Evolutionary conservation across 1,284 basidiomycete species (phyloP), one percentile per base, ranked within the genome.

Genomic region (Moniliophthora roreri): DNA sequence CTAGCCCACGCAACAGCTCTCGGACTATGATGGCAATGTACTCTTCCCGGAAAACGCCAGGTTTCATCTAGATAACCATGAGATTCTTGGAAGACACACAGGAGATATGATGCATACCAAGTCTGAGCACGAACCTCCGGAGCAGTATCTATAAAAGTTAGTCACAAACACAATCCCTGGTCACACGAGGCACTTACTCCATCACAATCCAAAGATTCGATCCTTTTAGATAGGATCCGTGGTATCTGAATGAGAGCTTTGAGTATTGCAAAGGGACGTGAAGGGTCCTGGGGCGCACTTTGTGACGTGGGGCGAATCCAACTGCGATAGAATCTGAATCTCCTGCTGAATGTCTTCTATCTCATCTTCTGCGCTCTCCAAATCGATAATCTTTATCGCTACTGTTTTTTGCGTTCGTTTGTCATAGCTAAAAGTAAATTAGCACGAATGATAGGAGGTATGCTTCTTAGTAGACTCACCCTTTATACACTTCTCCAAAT

Each of bases 331-430:
- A 59, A 98, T 98, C 70, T 96, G 92, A 58, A 99, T 99, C 72
- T 99, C 97, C 69, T 97, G 94, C 65, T 99, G 96, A 55, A 99
- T 98, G 72, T 99, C 96, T 70, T 98, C 95, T 69, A 99, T 98
- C 77, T 99, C 97, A 67, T 99, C 97, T 70, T 98, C 96, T 49
- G 96, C 95, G 65, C 92, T 94, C 73, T 99, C 96, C 35, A 99
- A 83, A 76, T 99, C 95, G 69, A 99, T 98, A 62, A 98, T 95
- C 84, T 98, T 98, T 78, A 98, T 97, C 38, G 94, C 94, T 34
- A 97, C 95, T 0, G 94, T 94, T 72, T 89, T 88, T 67, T 93
- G 89, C 26, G 93, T 95, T 53, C 92, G 83, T 68, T 93, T 93
- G 73, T 97, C 93, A 64, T 91, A 96, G 55, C 94, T 93, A 51